Percentiles rank a stretch among this genome's conserved stretches.
These are phyloP conservation scores for Pichia manshurica DNA, from an alignment of 805 yeast species.

Conservation along the genomic window DNA sequence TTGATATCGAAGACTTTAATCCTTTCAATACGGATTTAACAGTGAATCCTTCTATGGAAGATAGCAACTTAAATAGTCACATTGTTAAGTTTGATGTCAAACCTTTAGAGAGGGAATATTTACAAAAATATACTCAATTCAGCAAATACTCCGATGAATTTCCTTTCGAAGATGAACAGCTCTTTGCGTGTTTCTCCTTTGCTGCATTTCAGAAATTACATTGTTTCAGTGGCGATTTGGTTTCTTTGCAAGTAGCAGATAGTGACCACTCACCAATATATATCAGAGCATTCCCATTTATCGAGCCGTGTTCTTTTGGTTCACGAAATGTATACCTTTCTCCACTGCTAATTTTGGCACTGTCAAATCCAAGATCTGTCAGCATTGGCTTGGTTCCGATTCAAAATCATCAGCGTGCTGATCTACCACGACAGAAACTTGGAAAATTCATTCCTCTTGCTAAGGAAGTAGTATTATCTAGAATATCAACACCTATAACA, in stretches of 20 bases:
- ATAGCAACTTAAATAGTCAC: background rate
- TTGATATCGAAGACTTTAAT: constrained; percentile 8
- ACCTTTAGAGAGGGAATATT: constrained; percentile 5
- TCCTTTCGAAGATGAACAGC: constrained; percentile 39
- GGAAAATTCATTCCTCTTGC: constrained; percentile 41
- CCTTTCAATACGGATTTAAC: background rate
- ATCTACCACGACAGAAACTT: constrained; percentile 20
- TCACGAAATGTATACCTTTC: constrained; percentile 46
- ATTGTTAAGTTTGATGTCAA: background rate
- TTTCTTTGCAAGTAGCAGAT: constrained; percentile 22
- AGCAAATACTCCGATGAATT: constrained; percentile 16
- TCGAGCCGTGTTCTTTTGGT: constrained; percentile 52
- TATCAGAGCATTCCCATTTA: constrained; percentile 49
- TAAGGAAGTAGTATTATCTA: constrained; percentile 54
- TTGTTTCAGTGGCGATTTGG: constrained; percentile 64
- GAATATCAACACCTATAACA: constrained; percentile 65
- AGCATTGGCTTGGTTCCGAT: background rate
- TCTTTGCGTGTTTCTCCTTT: constrained; percentile 42
- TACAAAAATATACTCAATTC: constrained; percentile 19
- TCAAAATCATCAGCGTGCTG: constrained; percentile 10
- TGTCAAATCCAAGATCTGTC: constrained; percentile 31
- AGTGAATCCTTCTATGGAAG: background rate
- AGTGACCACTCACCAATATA: constrained; percentile 14
- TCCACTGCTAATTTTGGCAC: constrained; percentile 46
- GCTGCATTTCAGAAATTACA: constrained; percentile 52